Conservation (phyloP, 78 protist species). For the Guillardia theta region DNA sequence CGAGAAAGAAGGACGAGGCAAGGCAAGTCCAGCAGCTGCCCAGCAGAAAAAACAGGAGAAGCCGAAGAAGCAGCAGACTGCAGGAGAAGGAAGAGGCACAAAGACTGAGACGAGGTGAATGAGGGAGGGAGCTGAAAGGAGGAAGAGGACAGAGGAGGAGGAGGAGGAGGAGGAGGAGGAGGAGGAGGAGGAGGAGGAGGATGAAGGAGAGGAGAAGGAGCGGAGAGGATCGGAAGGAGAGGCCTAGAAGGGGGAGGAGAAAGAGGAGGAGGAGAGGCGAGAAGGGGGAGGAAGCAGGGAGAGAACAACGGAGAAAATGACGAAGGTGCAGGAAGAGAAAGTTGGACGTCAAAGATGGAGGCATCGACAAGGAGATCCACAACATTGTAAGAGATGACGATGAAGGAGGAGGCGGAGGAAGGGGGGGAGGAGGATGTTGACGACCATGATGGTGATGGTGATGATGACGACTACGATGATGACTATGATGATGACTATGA, state of each 20-base stretch:
- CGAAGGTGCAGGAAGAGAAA: not conserved
- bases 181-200: not conserved
- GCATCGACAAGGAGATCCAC: not conserved
- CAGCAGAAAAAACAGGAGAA: too few species aligned
- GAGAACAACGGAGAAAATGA: not conserved
- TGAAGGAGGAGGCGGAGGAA: not conserved
- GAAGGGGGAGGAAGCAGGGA: not conserved
- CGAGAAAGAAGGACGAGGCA: too few species aligned
- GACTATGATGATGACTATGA: too few species aligned
- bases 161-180: not conserved
- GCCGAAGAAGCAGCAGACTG: not conserved
- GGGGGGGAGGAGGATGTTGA: not conserved
- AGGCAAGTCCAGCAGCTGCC: too few species aligned
- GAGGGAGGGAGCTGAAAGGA: not conserved
- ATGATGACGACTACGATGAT: too few species aligned
- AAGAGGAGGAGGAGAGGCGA: not conserved
- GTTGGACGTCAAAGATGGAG: not conserved
- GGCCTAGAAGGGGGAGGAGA: not conserved
- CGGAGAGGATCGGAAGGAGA: not conserved
- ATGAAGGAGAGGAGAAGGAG: not conserved
- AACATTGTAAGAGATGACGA: not conserved
- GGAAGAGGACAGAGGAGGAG: not conserved
- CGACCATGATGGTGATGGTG: too few species aligned
- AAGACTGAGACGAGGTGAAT: not conserved
- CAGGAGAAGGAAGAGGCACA: not conserved